Evolutionary conservation across 2,329 filamentous ascomycete species (phyloP), one percentile per base, ranked within the genome.

Genomic region (Alternaria ethzedia): DNA sequence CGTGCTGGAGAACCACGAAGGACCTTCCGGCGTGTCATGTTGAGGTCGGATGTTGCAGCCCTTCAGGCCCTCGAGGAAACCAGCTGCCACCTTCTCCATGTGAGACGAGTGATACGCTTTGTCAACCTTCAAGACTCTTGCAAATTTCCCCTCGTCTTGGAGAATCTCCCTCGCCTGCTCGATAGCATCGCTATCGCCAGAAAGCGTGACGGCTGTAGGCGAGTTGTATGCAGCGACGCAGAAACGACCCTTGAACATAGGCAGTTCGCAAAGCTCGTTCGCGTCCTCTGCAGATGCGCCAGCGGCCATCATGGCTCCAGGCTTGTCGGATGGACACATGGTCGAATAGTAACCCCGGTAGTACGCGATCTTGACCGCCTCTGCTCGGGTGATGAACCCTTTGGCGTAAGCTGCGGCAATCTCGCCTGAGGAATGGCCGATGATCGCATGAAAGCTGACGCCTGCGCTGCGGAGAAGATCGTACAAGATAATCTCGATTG

Each of bases 21-120:
- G n/a, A 30, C 17, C 30, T n/a, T 5, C 10, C 11, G 6, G 20
- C 12, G 56, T 41, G 36, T 41, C 36, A 41, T 41, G 36, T 41
- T 41, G 46, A 11, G 43, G 50, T 23, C 23, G 23, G 25, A 55
- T 32, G 36, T 41, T 41, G 36, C 36, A 41, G 36, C 36, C 36
- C n/a, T 41, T 41, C 1, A 41, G 36, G n/a, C 36, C 36, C 36
- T 41, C 36, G 15, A 41, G n/a, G 36, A 41, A 41, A 41, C 36
- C 36, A 41, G 36, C 36, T 41, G 36, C 36, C 36, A 41, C 36
- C 36, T 41, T 41, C 36, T 41, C 36, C 36, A 41, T 41, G 83
- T 83, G 30, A 83, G 82, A 23, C 76, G 75, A 0, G 81, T 85
- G 84, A 55, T 85, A 85, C 0, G 83, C 82, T 5, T 68, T 79